Evolutionary conservation across 2,329 filamentous ascomycete species (phyloP).

Genomic region (Tolypocladium tundrense): DNA sequence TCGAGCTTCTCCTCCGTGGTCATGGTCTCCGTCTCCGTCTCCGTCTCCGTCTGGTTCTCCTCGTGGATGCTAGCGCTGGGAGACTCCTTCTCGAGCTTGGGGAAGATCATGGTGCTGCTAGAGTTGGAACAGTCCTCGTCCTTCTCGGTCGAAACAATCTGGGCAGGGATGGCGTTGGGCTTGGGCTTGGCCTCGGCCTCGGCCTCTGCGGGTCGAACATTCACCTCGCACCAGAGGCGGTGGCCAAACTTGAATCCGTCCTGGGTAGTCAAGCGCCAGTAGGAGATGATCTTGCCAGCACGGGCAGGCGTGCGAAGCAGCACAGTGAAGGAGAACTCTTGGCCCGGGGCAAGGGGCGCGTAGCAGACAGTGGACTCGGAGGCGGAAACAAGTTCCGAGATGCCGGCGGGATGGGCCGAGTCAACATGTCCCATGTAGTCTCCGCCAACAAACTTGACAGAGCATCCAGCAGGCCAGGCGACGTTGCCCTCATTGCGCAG

Average conservation of each 20-base stretch:
- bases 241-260: conserved; percentile 81
- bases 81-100: conserved; percentile 89
- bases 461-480: conserved; percentile 81
- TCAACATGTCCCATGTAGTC: conserved; percentile 95
- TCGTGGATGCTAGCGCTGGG: conserved; percentile 71
- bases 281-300: conserved; percentile 75
- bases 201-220: conserved; percentile 41
- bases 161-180: conserved; percentile 5
- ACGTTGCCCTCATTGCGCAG: conserved; percentile 72
- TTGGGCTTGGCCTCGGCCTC: conserved; percentile 16
- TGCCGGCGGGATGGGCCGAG: conserved; percentile 65
- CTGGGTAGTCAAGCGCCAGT: conserved; percentile 85
- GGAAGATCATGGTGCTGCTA: conserved; percentile 83
- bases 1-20: conserved; percentile 42
- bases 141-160: conserved; percentile 18
- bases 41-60: conserved; percentile 35
- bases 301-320: conserved; percentile 71
- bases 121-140: conserved; percentile 15
- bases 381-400: conserved; percentile 65
- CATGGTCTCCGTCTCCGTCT: conserved; percentile 36
- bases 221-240: conserved; percentile 89
- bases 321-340: conserved; percentile 73
- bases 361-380: conserved; percentile 74
- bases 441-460: conserved; percentile 83
- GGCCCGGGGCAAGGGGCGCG: conserved; percentile 57